Conservation (phyloP, 148 eudicot genomes). For the Rhododendron williamsianum region DNA sequence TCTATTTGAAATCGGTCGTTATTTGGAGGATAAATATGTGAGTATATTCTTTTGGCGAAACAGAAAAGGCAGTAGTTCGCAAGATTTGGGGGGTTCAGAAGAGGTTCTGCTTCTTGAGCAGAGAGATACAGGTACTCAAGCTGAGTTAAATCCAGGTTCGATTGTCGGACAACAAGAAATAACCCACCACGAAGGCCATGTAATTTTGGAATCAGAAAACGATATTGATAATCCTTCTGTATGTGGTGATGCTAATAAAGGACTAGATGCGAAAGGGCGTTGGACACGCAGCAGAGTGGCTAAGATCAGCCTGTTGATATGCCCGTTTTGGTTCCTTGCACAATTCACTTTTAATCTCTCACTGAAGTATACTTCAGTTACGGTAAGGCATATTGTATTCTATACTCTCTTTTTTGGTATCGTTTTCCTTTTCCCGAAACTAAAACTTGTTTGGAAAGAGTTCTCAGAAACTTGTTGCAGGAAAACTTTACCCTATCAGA, state of each 20-base stretch:
- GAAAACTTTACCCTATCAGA: background rate
- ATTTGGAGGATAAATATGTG: conserved; percentile 61
- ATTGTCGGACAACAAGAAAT: conserved; percentile 18
- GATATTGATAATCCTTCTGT: background rate
- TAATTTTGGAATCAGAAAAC: conserved; percentile 5
- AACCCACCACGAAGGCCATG: background rate
- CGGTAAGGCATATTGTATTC: conserved; percentile 49
- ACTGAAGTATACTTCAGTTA: conserved; percentile 88
- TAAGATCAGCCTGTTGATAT: conserved; percentile 76
- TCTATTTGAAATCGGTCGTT: conserved; percentile 59
- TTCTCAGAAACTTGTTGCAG: background rate
- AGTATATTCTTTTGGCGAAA: conserved; percentile 53
- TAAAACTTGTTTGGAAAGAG: background rate
- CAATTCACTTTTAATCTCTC: conserved; percentile 89
- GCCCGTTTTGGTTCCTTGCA: conserved; percentile 97
- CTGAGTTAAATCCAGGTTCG: conserved; percentile 10
- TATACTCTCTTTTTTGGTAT: conserved; percentile 1
- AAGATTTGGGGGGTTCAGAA: conserved; percentile 43
- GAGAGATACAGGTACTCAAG: conserved; percentile 21
- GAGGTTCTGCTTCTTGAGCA: conserved; percentile 52
- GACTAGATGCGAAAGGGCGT: conserved; percentile 76
- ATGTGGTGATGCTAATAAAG: conserved; percentile 21
- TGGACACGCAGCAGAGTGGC: conserved; percentile 91
- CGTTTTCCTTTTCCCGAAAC: background rate
- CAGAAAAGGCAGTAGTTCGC: conserved; percentile 17